A percentile compares a stretch with the other conserved stretches of the same genome.
Conservation (phyloP, 1,284 basidiomycete species). For the Naganishia cerealis region DNA sequence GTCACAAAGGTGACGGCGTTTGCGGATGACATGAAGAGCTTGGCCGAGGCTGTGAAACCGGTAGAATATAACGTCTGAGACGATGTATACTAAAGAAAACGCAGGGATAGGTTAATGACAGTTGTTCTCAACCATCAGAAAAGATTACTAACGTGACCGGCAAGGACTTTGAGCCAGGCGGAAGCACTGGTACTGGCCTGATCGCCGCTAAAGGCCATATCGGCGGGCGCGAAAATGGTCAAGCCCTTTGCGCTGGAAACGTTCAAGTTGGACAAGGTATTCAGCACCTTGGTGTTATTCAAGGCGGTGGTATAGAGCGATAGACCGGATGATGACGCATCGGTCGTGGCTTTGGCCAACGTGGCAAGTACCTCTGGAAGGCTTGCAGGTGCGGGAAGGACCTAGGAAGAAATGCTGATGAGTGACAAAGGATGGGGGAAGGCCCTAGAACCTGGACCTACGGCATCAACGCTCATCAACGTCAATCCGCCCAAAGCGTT, state of each 20-base stretch:
- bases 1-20: constrained; percentile 37
- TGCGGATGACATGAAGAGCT: constrained; percentile 41
- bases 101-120: not conserved
- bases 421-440: no score
- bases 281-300: constrained; percentile 35
- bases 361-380: constrained; percentile 37
- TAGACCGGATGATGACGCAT: constrained; percentile 22
- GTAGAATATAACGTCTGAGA: constrained; percentile 44
- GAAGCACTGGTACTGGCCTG: constrained; percentile 26
- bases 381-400: constrained; percentile 21
- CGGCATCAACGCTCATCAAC: constrained; percentile 41
- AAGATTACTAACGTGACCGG: constrained; percentile 42
- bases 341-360: constrained; percentile 27
- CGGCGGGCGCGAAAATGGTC: constrained; percentile 49
- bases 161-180: constrained; percentile 35
- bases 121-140: not conserved
- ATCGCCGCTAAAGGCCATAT: constrained; percentile 41
- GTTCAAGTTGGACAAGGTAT: constrained; percentile 31
- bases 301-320: constrained; percentile 42
- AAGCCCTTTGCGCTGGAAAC: constrained; percentile 39
- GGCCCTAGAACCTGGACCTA: constrained; percentile 33
- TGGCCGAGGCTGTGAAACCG: constrained; percentile 34
- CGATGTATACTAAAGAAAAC: constrained; percentile 43
- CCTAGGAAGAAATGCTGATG: not conserved
- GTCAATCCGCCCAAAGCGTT: constrained; percentile 34